These are phyloP conservation scores for Blastobotrys buckinghamii DNA, from an alignment of 1,139 yeast genomes.

Conservation along the genomic window DNA sequence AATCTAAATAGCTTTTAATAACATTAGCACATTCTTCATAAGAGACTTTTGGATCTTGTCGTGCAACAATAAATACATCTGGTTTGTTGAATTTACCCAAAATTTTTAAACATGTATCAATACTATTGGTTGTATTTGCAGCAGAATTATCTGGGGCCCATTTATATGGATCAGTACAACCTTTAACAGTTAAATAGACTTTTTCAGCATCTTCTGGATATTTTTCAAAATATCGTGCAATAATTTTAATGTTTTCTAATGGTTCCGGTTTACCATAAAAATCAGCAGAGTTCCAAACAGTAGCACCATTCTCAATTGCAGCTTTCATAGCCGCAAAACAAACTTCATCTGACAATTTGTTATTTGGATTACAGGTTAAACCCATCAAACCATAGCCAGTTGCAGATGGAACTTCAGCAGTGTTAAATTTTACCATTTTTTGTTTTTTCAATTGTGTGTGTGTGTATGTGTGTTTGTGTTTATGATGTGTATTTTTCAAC, in stretches of 20 bases:
- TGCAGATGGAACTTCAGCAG: too few relatives aligned
- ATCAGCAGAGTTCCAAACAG: conserved; percentile 68
- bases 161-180: conserved; percentile 39
- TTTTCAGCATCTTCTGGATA: conserved; percentile 49
- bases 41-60: conserved; percentile 49
- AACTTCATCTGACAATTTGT: conserved; percentile 40
- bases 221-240: conserved; percentile 51
- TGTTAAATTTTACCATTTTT: too few relatives aligned
- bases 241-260: conserved; percentile 45
- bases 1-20: conserved; percentile 27
- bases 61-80: conserved; percentile 63
- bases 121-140: conserved; percentile 15
- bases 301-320: conserved; percentile 46
- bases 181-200: conserved; percentile 62
- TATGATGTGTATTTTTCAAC: too few relatives aligned
- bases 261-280: conserved; percentile 58
- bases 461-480: too few relatives aligned
- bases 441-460: too few relatives aligned
- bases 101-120: conserved; percentile 43
- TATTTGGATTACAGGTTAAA: conserved; percentile 48
- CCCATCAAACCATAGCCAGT: conserved; percentile 63
- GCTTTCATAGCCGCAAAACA: conserved; percentile 44
- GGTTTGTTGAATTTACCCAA: conserved; percentile 36
- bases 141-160: conserved; percentile 5
- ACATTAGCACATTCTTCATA: conserved; percentile 31